Percentiles rank a stretch among this genome's conserved stretches.
phyloP scores from a whole-genome alignment of 2,329 filamentous ascomycete genomes.

The Parastagonospora nodorum region DNA sequence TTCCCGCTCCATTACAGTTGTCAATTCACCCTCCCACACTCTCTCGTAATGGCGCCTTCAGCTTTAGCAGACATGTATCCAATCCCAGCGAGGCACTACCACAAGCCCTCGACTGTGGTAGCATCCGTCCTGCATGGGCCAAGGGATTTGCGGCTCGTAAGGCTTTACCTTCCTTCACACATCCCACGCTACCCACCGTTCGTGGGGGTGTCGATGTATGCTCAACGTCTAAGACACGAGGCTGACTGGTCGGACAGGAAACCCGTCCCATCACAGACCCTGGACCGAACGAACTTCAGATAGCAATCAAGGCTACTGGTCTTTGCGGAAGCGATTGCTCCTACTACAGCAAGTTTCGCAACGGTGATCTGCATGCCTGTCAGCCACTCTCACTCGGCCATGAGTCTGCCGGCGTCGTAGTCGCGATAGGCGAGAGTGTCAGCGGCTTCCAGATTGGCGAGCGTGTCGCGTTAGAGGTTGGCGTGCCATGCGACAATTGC shows the following conservation, averaged over 20 bases:
- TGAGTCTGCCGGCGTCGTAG: conserved; percentile 48
- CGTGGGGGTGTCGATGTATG: conserved; percentile 38
- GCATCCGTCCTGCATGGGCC: conserved; percentile 50
- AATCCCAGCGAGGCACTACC: conserved; percentile 46
- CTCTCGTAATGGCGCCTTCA: conserved; percentile 49
- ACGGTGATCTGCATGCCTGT: conserved; percentile 70
- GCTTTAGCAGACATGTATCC: conserved; percentile 47
- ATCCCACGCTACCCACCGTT: conserved; percentile 40
- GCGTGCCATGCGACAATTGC: conserved; percentile 50
- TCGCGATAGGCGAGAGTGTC: conserved; percentile 45
- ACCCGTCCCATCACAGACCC: conserved; percentile 61
- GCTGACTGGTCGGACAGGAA: conserved; percentile 53
- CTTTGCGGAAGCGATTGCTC: conserved; percentile 73
- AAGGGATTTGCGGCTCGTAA: conserved; percentile 50
- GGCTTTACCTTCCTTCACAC: conserved; percentile 38
- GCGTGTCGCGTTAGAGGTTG: conserved; percentile 49
- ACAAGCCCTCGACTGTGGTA: conserved; percentile 44
- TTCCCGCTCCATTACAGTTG: conserved; percentile 26
- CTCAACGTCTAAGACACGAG: conserved; percentile 12
- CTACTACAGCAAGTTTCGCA: conserved; percentile 75
- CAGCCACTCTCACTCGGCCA: conserved; percentile 64
- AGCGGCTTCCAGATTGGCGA: conserved; percentile 47
- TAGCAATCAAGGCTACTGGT: conserved; percentile 68
- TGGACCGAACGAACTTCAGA: conserved; percentile 63
- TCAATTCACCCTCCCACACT: conserved; percentile 21